Evolutionary conservation across 306 rosid species (phyloP).

Genomic region (Quillaja saponaria): DNA sequence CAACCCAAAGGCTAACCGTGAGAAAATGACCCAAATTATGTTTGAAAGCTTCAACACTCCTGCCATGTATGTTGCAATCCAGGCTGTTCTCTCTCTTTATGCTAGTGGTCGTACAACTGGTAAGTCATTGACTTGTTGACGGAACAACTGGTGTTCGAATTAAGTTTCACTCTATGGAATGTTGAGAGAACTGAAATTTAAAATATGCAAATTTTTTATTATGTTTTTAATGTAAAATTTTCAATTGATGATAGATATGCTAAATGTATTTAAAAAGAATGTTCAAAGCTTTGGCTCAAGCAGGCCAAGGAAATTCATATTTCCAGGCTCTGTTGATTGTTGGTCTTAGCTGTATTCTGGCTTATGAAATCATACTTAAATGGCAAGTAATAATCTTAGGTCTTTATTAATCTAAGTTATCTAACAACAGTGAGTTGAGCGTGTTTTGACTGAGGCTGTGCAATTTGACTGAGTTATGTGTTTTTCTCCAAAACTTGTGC

Average conservation of each 20-base stretch:
- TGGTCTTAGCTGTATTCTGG: background rate
- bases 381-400: background rate
- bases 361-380: background rate
- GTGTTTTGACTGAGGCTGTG: background rate
- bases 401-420: background rate
- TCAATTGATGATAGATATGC: background rate
- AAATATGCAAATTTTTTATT: background rate
- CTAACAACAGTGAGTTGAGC: background rate
- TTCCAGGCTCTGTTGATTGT: background rate
- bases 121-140: constrained; percentile 35
- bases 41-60: constrained; percentile 89
- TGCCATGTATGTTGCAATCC: constrained; percentile 90
- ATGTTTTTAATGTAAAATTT: constrained; percentile 1
- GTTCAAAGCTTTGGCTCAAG: no score
- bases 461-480: background rate
- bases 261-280: no score
- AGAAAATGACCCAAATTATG: constrained; percentile 92
- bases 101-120: constrained; percentile 96
- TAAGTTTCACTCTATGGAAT: background rate
- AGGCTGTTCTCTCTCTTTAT: constrained; percentile 85
- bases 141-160: background rate
- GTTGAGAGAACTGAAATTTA: background rate
- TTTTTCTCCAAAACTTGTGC: constrained; percentile 21
- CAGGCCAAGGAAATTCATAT: background rate
- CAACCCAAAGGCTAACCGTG: constrained; percentile 90